phyloP scores from a whole-genome alignment of 148 eudicot genomes.

The Pouteria glomerata region DNA sequence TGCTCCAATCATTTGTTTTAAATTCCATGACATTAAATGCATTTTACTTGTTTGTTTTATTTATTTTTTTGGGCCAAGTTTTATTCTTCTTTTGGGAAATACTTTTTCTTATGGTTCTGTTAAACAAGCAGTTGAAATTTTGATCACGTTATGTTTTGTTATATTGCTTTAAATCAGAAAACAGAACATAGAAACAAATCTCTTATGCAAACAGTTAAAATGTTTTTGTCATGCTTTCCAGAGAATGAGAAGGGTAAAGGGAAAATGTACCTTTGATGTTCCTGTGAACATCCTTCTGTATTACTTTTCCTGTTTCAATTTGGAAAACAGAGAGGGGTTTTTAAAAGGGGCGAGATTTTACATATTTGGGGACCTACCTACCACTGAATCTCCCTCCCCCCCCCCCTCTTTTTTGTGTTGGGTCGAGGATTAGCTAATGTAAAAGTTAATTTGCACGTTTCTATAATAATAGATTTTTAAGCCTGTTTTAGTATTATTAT shows the following conservation, averaged over 20 bases:
- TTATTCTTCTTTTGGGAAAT: conserved; percentile 7
- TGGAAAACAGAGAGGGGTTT: no score
- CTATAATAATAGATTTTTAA: no score
- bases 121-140: not conserved
- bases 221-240: not conserved
- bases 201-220: not conserved
- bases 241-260: no score
- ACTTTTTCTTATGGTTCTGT: not conserved
- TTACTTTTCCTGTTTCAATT: no score
- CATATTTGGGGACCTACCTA: no score
- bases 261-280: not conserved
- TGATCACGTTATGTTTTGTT: not conserved
- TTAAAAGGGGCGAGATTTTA: no score
- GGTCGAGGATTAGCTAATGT: no score
- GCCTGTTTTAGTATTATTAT: not conserved
- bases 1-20: not conserved
- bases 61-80: not conserved
- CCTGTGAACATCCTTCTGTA: no score
- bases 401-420: no score
- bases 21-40: not conserved
- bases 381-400: no score
- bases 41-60: no score
- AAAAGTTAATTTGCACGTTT: no score
- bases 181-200: not conserved
- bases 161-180: not conserved